Base-by-base conservation (phyloP, 345 rosid species). In the Rhodamnia rubescens region DNA sequence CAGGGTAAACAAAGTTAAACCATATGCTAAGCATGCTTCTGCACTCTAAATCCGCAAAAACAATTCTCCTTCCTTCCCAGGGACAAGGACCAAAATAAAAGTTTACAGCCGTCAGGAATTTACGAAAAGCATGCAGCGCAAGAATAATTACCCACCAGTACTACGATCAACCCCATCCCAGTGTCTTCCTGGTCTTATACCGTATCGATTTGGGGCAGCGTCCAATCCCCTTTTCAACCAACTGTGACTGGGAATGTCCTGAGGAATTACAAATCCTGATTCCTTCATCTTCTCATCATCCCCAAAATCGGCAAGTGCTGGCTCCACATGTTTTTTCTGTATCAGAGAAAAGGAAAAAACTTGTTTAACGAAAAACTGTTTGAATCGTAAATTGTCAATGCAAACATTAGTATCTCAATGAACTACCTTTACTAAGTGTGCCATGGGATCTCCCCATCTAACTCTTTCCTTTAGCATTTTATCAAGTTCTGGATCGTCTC, bases 111-210 rank as follows among this genome's bases (percentile, higher is more conserved):
- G 4, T 22, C 52, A 42, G 54, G 11, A 44, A 29, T 61, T 12
- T 14, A 58, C 18, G 0, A 42, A n/a, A 27, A n/a, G 26, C 42
- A 47, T 18, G 13, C 36, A n/a, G 42, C 24, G 69, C 40, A 24
- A 64, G 20, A 53, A 83, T 81, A 86, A 22, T 81, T 83, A 90
- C 92, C 6, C 84, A 95, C 99, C 98, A 82, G 74, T 96, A 85
- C 99, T 97, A 59, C 98, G 98, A 86, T 96, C 98, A 10, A 97
- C 96, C 7, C 99, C 99, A 90, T 97, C 99, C 99, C 99, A 97
- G 80, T 96, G 99, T 86, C 99, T 92, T 87, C 99, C 99, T 7
- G 99, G 98, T 90, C 87, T 93, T 78, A 97, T 95, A 53, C 98
- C 96, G 84, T 97, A 96, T 69, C 95, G 91, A 87, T 97, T 97